phyloP scores from a whole-genome alignment of 129 eudicot species.

The Calendula officinalis region DNA sequence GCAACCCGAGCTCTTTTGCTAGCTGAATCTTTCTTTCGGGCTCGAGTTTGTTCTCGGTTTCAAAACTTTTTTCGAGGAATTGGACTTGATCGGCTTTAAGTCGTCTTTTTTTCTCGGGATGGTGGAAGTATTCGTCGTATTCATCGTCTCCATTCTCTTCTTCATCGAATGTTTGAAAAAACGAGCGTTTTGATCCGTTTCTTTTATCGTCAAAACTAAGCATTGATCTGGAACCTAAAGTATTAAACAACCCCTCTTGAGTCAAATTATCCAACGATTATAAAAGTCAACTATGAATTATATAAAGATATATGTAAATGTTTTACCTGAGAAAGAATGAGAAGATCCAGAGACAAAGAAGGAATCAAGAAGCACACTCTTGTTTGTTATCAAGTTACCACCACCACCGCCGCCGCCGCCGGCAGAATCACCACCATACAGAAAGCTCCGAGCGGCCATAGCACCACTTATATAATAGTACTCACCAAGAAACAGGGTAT shows the following conservation, averaged over 20 bases:
- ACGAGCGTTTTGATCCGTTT: constrained; percentile 36
- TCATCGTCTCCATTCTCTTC: constrained; percentile 77
- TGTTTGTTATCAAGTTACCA: constrained; percentile 25
- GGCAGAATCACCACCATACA: constrained; percentile 40
- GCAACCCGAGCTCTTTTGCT: constrained; percentile 94
- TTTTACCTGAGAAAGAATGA: constrained; percentile 55
- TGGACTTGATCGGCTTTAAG: constrained; percentile 72
- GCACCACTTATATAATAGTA: constrained; percentile 20
- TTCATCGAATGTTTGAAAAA: constrained; percentile 45
- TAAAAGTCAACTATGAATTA: constrained; percentile 31
- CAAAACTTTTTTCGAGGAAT: constrained; percentile 82
- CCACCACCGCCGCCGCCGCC: constrained; percentile 25
- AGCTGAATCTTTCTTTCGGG: constrained; percentile 87
- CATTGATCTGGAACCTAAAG: constrained; percentile 74
- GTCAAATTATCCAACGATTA: constrained; percentile 10
- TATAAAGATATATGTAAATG: not conserved
- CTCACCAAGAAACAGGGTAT: constrained; percentile 16
- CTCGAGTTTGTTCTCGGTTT: constrained; percentile 77
- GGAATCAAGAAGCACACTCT: constrained; percentile 39
- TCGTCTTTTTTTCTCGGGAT: constrained; percentile 85
- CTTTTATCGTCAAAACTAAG: constrained; percentile 65
- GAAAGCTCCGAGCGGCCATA: constrained; percentile 55
- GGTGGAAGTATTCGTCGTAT: constrained; percentile 73
- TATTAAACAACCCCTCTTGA: not conserved
- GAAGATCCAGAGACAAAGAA: constrained; percentile 55